Percentiles rank a stretch among this genome's conserved stretches.
phyloP scores from a whole-genome alignment of 2,329 filamentous ascomycete genomes.

The Talaromyces rugulosus region DNA sequence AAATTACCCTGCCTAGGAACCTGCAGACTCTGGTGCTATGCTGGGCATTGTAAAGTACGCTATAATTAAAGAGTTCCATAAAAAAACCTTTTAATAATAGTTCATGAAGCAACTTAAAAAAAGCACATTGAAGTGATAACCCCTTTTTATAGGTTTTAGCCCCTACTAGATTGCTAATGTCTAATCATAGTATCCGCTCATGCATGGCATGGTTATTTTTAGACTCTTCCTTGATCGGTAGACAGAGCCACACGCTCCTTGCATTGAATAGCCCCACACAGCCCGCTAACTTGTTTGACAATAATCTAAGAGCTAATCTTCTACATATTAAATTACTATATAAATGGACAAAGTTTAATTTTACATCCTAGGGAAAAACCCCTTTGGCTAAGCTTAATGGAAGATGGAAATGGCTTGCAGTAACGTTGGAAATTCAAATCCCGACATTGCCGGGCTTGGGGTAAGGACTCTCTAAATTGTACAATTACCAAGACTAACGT shows the following conservation, averaged over 20 bases:
- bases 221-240: not conserved
- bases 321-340: no score
- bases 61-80: not conserved
- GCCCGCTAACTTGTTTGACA: no score
- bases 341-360: no score
- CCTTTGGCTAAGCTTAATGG: no score
- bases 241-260: no score
- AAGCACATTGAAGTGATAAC: not conserved
- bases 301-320: no score
- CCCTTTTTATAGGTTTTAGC: not conserved
- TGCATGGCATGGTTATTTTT: not conserved
- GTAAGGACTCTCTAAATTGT: not conserved
- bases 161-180: not conserved
- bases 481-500: not conserved
- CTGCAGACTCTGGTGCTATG: no score
- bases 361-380: no score
- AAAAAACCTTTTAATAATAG: no score
- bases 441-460: slow-evolving; percentile 4
- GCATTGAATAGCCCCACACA: no score
- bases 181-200: not conserved
- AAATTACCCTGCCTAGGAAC: not conserved
- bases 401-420: not conserved
- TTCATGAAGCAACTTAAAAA: not conserved
- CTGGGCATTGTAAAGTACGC: no score
- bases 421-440: slow-evolving; percentile 1